Percentiles rank a stretch among this genome's conserved stretches.
Conservation (phyloP, 2,329 filamentous ascomycete species). For the Verticillium longisporum region DNA sequence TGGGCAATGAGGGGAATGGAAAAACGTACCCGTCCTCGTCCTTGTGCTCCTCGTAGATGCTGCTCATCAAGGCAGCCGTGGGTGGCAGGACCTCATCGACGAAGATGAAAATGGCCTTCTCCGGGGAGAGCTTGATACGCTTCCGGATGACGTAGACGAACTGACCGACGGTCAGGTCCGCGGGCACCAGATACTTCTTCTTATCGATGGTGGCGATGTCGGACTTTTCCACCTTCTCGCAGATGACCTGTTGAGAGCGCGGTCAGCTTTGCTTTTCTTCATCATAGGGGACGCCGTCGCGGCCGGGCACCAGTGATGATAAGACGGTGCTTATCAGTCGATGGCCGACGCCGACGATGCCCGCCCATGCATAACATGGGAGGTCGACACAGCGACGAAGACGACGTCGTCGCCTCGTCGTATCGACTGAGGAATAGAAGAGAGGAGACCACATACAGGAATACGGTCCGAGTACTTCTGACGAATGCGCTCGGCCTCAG, state of each 20-base stretch:
- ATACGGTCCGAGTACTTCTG: slow-evolving; percentile 99
- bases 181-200: slow-evolving; percentile 99
- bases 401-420: background rate
- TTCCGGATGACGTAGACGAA: slow-evolving; percentile 99
- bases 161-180: slow-evolving; percentile 96
- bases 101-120: slow-evolving; percentile 99
- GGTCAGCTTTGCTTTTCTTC: slow-evolving; percentile 3
- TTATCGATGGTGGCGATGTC: slow-evolving; percentile 99
- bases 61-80: slow-evolving; percentile 96
- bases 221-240: slow-evolving; percentile 98
- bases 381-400: background rate
- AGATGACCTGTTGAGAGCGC: slow-evolving; percentile 68
- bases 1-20: background rate
- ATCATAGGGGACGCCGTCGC: background rate
- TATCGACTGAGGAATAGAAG: background rate
- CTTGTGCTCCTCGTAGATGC: slow-evolving; percentile 99
- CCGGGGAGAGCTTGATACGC: slow-evolving; percentile 97
- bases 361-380: background rate
- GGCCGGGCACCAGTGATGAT: background rate
- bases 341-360: background rate
- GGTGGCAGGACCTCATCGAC: slow-evolving; percentile 96
- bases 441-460: slow-evolving; percentile 60
- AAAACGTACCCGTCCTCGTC: slow-evolving; percentile 58
- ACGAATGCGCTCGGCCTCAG: slow-evolving; percentile 97
- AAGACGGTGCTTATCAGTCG: background rate